These are phyloP conservation scores for Comarum palustre DNA, from an alignment of 306 rosid genomes.

Conservation along the genomic window DNA sequence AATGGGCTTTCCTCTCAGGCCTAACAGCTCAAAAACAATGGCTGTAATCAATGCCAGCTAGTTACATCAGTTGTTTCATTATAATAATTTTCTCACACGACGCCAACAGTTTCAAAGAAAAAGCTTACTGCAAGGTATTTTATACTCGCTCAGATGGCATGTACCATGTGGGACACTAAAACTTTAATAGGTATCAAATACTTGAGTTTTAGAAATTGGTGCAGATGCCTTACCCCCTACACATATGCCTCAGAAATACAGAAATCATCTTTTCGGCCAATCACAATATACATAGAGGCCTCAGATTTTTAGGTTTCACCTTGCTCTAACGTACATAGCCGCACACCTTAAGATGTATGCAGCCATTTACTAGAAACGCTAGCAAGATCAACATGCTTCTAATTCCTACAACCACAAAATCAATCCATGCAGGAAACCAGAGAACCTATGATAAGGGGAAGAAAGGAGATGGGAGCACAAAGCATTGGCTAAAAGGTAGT, in stretches of 20 bases:
- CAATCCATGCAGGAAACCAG: background rate
- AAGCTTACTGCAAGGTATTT: background rate
- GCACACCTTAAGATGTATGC: background rate
- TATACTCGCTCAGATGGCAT: background rate
- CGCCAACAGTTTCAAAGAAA: background rate
- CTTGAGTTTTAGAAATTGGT: background rate
- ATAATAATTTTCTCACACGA: background rate
- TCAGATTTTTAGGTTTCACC: background rate
- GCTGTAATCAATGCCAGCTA: background rate
- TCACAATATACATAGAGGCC: background rate
- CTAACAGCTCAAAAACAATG: background rate
- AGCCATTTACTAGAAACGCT: background rate
- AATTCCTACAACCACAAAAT: conserved; percentile 2
- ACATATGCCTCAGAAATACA: background rate
- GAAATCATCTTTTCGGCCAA: background rate
- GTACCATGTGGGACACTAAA: background rate
- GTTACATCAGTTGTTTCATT: background rate
- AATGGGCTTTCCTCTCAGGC: background rate
- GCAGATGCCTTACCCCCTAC: background rate
- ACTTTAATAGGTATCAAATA: background rate
- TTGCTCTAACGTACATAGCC: background rate
- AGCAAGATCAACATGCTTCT: background rate
- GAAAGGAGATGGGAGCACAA: background rate
- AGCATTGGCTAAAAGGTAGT: background rate
- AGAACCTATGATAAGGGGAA: background rate